Base-by-base conservation (phyloP, 257 asterid genomes). In the Ligustrum vulgare region DNA sequence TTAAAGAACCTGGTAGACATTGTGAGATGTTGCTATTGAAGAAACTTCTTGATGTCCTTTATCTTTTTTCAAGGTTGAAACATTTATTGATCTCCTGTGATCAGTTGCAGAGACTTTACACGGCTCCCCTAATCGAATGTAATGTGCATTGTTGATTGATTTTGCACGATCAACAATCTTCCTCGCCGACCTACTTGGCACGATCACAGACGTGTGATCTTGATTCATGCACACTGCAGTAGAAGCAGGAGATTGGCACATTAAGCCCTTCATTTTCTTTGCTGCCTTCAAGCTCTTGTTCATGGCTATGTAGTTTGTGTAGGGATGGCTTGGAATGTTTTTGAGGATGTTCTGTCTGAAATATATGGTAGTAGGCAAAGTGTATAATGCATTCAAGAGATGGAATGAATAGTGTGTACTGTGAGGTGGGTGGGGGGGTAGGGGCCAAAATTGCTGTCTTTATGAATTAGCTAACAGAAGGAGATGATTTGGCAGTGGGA, bases 211-310 rank as follows among this genome's bases (percentile, higher is more conserved):
- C 67, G 84, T 75, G 65, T 77, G 76, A 22, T 87, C 90, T 70
- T 81, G 83, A 43, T 84, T 51, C 91, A 84, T 82, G 89, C 95
- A 87, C 70, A 86, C 87, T 41, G 91, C 87, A 36, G 91, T 89
- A 2, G 92, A 80, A 45, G 84, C 75, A 18, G 82, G 72, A 34
- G 90, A 76, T 5, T 81, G 89, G 88, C 97, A 91, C 88, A 82
- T 85, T 76, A 91, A 85, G 0, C 95, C 93, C 85, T 84, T 89
- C 91, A 84, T 81, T 79, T 80, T 87, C 81, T 87, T 89, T 6
- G 80, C 70, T 65, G 68, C 73, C 78, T 83, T 84, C 78, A 68
- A 25, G 67, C 18, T 60, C 67, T 60, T 76, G 69, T 75, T 82
- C 86, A 74, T 80, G 66, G 65, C 69, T 77, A 39, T 35, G 28